Evolutionary conservation across 768 basidiomycete genomes (phyloP).

Genomic region (Butyriboletus loyo): DNA sequence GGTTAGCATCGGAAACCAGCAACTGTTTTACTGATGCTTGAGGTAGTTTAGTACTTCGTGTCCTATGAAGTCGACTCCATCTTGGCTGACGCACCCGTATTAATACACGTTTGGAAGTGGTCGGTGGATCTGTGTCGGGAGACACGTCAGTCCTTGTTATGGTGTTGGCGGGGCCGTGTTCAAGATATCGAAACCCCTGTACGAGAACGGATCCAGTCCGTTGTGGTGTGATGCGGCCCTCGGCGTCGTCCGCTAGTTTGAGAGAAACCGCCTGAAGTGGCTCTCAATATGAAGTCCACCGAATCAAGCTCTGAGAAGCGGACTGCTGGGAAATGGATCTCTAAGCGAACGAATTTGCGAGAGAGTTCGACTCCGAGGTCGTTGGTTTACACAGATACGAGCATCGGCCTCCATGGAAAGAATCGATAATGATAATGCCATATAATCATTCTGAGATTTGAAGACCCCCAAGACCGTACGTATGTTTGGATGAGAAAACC

Average conservation of each 20-base stretch:
- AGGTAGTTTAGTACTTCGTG: no score
- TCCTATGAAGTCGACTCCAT: no score
- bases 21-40: no score
- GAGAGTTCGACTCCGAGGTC: neutral
- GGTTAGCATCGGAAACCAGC: no score
- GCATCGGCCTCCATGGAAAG: neutral
- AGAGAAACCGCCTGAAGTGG: neutral
- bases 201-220: slow-evolving; percentile 12
- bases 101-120: no score
- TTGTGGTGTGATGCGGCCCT: no score
- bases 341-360: no score
- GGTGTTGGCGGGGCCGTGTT: slow-evolving; percentile 12
- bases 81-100: no score
- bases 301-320: neutral
- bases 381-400: neutral
- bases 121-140: slow-evolving; percentile 21
- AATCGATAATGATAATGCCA: no score
- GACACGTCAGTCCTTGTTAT: slow-evolving; percentile 8
- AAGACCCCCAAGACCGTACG: neutral
- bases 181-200: slow-evolving; percentile 6
- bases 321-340: neutral
- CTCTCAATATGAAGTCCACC: neutral
- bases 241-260: no score
- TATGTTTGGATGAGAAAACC: neutral
- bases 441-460: no score